Evolutionary conservation across 202 grass and related monocot genomes (phyloP).

Genomic region (Saccharum hybrid): DNA sequence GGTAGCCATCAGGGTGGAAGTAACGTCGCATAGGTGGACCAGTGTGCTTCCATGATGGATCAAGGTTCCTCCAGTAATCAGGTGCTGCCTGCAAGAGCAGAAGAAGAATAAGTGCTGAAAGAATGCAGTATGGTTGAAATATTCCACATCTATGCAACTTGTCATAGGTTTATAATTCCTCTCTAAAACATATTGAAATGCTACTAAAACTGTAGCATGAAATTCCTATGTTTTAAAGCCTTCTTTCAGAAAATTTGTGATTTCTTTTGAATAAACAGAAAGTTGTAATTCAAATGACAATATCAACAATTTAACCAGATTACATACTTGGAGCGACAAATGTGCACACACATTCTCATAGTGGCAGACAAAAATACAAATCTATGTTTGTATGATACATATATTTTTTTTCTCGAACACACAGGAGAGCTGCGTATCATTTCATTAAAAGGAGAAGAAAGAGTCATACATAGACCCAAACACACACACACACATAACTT

Average conservation of each 20-base stretch:
- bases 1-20: slow-evolving; percentile 80
- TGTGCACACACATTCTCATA: slow-evolving; percentile 2
- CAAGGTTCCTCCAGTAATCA: slow-evolving; percentile 89
- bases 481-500: too few species aligned
- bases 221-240: not conserved
- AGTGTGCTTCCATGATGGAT: slow-evolving; percentile 79
- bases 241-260: not conserved
- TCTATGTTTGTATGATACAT: not conserved
- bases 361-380: slow-evolving; percentile 6
- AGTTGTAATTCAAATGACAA: not conserved
- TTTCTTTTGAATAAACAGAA: not conserved
- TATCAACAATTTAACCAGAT: slow-evolving; percentile 33
- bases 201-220: not conserved
- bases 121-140: not conserved
- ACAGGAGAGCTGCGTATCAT: too few species aligned
- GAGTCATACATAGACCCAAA: too few species aligned
- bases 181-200: slow-evolving; percentile 17
- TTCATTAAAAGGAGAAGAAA: too few species aligned
- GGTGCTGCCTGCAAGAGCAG: slow-evolving; percentile 73
- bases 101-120: not conserved
- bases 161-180: slow-evolving; percentile 8
- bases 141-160: not conserved
- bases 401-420: not conserved
- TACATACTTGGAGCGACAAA: slow-evolving; percentile 14
- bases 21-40: slow-evolving; percentile 82